A percentile compares a stretch with the other conserved stretches of the same genome.
phyloP scores from a whole-genome alignment of 2,329 filamentous ascomycete genomes.

The Apiospora kogelbergensis region DNA sequence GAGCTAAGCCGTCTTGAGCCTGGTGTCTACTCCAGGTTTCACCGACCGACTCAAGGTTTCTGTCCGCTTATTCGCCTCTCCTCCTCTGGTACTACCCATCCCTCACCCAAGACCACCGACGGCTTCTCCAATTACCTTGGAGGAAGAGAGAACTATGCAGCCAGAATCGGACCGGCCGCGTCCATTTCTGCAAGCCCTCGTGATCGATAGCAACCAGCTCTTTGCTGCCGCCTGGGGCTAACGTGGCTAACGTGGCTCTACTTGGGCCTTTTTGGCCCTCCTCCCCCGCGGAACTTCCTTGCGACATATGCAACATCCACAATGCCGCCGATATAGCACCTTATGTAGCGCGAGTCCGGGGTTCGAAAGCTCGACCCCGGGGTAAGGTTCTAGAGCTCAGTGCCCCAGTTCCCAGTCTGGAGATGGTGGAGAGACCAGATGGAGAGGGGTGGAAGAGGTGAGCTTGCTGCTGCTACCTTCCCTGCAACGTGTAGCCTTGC shows the following conservation, averaged over 20 bases:
- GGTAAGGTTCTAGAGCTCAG: not conserved
- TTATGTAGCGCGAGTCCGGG: not conserved
- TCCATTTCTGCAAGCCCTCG: constrained; percentile 4
- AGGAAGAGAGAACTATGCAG: not conserved
- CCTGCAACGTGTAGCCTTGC: not conserved
- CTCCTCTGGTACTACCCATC: constrained; percentile 2
- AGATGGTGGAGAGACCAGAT: not conserved
- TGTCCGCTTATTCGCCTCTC: not conserved
- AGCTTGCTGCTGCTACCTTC: not conserved
- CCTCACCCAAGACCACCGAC: not conserved
- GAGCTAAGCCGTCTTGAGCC: constrained; percentile 1
- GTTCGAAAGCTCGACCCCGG: not conserved
- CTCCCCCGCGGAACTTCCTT: not conserved
- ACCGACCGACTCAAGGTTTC: not conserved
- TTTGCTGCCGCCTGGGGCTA: not conserved
- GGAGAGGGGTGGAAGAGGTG: not conserved
- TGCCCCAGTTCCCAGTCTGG: not conserved
- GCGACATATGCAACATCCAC: not conserved
- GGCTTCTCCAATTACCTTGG: not conserved
- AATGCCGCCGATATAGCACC: constrained; percentile 5
- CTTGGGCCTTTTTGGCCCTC: not conserved
- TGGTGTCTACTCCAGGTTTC: constrained; percentile 3
- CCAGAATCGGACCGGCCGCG: not conserved
- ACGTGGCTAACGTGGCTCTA: not conserved
- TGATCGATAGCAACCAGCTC: constrained; percentile 1